phyloP scores from a whole-genome alignment of 2,329 filamentous ascomycete species.

The Xylariaceae sp. region DNA sequence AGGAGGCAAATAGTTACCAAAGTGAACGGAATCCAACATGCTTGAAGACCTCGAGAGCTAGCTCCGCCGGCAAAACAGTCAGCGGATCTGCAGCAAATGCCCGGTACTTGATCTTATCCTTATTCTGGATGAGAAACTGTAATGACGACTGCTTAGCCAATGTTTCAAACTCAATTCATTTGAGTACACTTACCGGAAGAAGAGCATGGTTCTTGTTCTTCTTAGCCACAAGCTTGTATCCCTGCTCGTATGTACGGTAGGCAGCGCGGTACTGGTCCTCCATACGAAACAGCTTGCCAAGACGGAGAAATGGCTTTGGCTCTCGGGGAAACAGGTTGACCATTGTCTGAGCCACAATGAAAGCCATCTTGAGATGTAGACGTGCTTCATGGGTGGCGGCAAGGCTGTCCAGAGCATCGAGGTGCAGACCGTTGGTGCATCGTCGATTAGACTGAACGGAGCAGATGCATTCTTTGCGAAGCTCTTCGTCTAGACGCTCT shows the following conservation, averaged over 20 bases:
- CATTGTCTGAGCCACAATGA: slow-evolving; percentile 24
- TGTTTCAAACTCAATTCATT: background rate
- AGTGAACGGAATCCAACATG: slow-evolving; percentile 19
- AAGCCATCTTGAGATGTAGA: slow-evolving; percentile 13
- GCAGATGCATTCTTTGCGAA: slow-evolving; percentile 25
- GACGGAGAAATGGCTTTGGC: slow-evolving; percentile 26
- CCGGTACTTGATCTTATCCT: slow-evolving; percentile 16
- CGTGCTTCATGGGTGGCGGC: slow-evolving; percentile 23
- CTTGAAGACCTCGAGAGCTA: slow-evolving; percentile 26
- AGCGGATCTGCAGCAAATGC: slow-evolving; percentile 24
- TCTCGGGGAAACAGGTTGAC: slow-evolving; percentile 26
- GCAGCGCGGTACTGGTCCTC: slow-evolving; percentile 17
- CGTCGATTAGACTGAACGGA: slow-evolving; percentile 21
- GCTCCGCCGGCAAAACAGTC: slow-evolving; percentile 24
- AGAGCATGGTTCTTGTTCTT: slow-evolving; percentile 23
- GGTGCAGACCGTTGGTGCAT: slow-evolving; percentile 24
- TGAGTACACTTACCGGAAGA: slow-evolving; percentile 18
- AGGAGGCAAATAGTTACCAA: slow-evolving; percentile 18
- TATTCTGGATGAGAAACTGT: slow-evolving; percentile 19
- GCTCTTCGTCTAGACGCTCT: slow-evolving; percentile 17
- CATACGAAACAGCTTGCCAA: slow-evolving; percentile 28
- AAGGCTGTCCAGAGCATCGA: slow-evolving; percentile 26
- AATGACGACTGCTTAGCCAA: slow-evolving; percentile 1
- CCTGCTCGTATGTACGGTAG: slow-evolving; percentile 24
- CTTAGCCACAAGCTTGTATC: slow-evolving; percentile 24